Conservation (phyloP, 805 yeast genomes). For the Sungouiella thailandica region DNA sequence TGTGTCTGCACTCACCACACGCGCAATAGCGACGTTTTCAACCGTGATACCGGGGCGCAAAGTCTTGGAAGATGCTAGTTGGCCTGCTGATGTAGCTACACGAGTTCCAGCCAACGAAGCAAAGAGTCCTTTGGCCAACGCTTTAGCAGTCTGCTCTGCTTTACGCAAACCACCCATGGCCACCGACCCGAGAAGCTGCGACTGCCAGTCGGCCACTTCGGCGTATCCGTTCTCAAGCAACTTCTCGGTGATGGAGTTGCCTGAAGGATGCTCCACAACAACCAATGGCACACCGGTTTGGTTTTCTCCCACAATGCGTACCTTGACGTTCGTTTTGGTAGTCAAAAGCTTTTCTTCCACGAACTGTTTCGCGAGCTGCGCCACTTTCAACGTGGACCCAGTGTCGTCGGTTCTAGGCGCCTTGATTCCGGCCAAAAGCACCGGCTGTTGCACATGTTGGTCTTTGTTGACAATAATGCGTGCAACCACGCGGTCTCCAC, state of each 20-base stretch:
- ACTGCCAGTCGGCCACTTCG: slow-evolving; percentile 77
- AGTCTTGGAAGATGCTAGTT: slow-evolving; percentile 11
- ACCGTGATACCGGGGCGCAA: slow-evolving; percentile 45
- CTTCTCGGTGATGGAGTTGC: slow-evolving; percentile 62
- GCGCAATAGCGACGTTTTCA: slow-evolving; percentile 50
- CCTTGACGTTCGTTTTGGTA: slow-evolving; percentile 47
- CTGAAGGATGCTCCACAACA: slow-evolving; percentile 65
- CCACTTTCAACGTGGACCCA: slow-evolving; percentile 25
- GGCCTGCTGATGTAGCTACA: slow-evolving; percentile 7
- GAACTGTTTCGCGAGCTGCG: slow-evolving; percentile 59
- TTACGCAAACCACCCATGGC: slow-evolving; percentile 58
- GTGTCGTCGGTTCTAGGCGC: slow-evolving; percentile 61
- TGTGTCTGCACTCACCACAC: slow-evolving; percentile 67
- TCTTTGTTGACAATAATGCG: slow-evolving; percentile 46
- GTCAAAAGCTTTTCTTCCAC: slow-evolving; percentile 62
- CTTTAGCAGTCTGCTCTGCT: slow-evolving; percentile 61
- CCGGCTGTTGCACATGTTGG: slow-evolving; percentile 55
- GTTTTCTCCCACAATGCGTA: slow-evolving; percentile 54
- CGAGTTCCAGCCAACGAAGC: slow-evolving; percentile 38
- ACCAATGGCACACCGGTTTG: slow-evolving; percentile 60
- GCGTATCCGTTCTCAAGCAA: slow-evolving; percentile 68
- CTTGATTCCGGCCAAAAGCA: slow-evolving; percentile 68
- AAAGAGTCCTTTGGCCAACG: slow-evolving; percentile 50
- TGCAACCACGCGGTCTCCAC: slow-evolving; percentile 73
- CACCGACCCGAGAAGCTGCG: slow-evolving; percentile 58